Evolutionary conservation across 139 green algal genomes (phyloP), one percentile per base, ranked within the genome.

Genomic region (Zygnema cylindricum): DNA sequence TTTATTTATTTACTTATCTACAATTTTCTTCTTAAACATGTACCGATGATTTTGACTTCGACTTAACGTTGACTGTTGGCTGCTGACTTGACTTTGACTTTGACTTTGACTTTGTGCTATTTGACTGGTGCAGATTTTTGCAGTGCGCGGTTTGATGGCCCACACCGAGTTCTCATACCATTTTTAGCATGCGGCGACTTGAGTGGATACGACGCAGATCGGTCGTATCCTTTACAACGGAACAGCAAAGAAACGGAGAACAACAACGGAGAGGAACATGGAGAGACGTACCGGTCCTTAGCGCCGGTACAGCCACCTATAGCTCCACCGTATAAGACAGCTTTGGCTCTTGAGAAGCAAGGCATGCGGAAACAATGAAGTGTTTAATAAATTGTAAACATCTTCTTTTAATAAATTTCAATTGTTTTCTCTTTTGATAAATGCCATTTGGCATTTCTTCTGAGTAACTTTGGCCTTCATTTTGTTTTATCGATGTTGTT

Each of bases 181-280:
- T 99, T 99, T 84, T 55, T 99, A 32, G 95, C 96, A 2, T 99
- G 97, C 87, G 97, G 97, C 0, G 96, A 98, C 90, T 91, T 99
- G 32, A 88, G 54, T 33, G 97, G 95, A 0, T 99, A 95, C 87
- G 97, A 99, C 91, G 93, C 97, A 11, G 97, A 99, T 85, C 89
- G 92, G 40, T 96, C 92, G 1, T 99, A 99, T 85, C 90, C 95
- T 16, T 89, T 99, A 35, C 69, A 90, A 33, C 7, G 49, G 16
- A 16, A 11, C 41, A 91, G 88, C 3, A 16, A 16, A 16, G 40
- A 57, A 16, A 16, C 11, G 7, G 71, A 57, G 42, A n/a, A n/a
- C n/a, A n/a, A n/a, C n/a, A n/a, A 16, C 42, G 73, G 43, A 81
- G 43, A 81, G 36, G 43, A 16, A 57, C 21, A 81, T 35, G n/a